A percentile compares a stretch with the other conserved stretches of the same genome.
phyloP scores from a whole-genome alignment of 352 stramenopile species.

The Globisporangium recalcitrans region DNA sequence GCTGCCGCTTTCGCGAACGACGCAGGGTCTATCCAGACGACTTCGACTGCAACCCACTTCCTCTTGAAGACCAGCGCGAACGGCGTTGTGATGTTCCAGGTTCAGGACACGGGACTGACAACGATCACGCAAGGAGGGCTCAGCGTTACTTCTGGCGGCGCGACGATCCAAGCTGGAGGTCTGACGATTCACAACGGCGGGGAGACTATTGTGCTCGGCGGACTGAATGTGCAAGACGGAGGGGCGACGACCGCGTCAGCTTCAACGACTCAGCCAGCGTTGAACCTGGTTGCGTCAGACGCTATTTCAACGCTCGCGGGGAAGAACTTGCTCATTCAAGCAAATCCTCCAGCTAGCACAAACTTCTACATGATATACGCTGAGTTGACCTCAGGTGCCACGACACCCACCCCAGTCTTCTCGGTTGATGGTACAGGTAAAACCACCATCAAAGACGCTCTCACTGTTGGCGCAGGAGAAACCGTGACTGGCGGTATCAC shows the following conservation, averaged over 20 bases:
- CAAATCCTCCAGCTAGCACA: not conserved
- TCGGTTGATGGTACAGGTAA: not conserved
- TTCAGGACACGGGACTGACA: conserved; percentile 41
- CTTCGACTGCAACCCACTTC: conserved; percentile 31
- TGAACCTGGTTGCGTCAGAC: too few species aligned
- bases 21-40: conserved; percentile 34
- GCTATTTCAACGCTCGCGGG: too few species aligned
- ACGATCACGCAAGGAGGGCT: conserved; percentile 40
- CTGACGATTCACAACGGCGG: conserved; percentile 31
- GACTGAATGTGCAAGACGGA: conserved; percentile 32
- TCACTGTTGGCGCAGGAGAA: not conserved
- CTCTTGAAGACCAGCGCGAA: conserved; percentile 35
- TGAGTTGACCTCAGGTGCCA: not conserved
- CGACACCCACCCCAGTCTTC: not conserved
- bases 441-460: not conserved
- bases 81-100: conserved; percentile 32
- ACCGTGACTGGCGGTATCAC: not conserved
- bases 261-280: conserved; percentile 8
- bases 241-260: conserved; percentile 25
- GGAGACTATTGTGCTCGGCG: conserved; percentile 29
- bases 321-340: not conserved
- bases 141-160: conserved; percentile 33
- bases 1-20: conserved; percentile 25
- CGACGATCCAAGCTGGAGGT: conserved; percentile 7
- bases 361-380: not conserved